Base-by-base conservation (phyloP, 768 basidiomycete genomes). In the Kwoniella sp. region DNA sequence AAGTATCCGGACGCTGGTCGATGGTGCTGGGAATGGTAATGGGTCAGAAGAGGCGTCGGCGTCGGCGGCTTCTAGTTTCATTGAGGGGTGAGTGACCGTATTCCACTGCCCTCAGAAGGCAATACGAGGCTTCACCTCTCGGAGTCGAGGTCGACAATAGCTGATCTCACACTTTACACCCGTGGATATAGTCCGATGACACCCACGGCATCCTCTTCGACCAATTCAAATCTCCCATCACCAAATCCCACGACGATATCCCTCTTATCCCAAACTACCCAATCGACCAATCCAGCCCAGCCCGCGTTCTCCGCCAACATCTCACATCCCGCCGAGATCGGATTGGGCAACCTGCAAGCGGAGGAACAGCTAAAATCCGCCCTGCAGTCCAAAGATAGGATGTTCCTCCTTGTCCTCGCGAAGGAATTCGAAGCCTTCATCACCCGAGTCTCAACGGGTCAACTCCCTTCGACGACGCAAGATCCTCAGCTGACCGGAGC, bases 381-480 rank as follows among this genome's bases (percentile, higher is more conserved):
- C 0, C 58, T 76, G 4, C 38, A 61, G 47, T 63, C 66, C 2
- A 75, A 75, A 60, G 76, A 77, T 58, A 61, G 76, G n/a, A 59
- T 75, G 29, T 77, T 77, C 51, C 61, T 77, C 50, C 51, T 77
- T 13, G 58, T 73, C 38, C 51, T 73, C 1, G 69, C 73, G 8
- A 69, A 67, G 34, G 76, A 77, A 56, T 64, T 77, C 9, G 76
- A 77, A 57, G 61, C 66, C 1, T 77, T 75, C 34, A 59, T 77
- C 20, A 47, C 25, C 22, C 59, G 52, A 17, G 45, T 61, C 20
- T 25, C 31, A 29, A 28, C 41, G 9, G 50, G 54, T 4, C 55
- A 59, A 30, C 26, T 53, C 22, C 34, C 41, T 7, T 37, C 37
- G 12, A 20, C 26, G 11, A 4, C 53, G 28, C 48, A 56, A 9